Conservation (phyloP, 768 basidiomycete genomes). For the Termitomyces sp. region DNA sequence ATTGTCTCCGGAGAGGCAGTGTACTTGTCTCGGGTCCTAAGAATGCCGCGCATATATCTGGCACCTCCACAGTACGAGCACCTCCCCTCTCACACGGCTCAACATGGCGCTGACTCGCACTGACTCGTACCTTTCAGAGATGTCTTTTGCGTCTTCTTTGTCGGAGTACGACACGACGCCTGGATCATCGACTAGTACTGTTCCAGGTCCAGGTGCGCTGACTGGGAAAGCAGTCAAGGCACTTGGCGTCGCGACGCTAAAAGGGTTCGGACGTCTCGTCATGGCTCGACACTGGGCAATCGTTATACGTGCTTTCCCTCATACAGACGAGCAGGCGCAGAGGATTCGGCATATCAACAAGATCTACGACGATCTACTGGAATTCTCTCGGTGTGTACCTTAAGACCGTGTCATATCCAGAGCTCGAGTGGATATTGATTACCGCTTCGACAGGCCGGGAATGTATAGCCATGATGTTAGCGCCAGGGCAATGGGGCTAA, state of each 20-base stretch:
- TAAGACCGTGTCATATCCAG: background rate
- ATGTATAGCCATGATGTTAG: constrained; percentile 16
- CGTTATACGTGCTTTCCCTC: constrained; percentile 21
- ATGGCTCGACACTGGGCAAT: constrained; percentile 22
- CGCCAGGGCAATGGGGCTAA: constrained; percentile 9
- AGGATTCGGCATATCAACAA: constrained; percentile 15
- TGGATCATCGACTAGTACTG: constrained; percentile 23
- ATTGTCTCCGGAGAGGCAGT: background rate
- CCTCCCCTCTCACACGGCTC: background rate
- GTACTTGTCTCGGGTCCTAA: background rate
- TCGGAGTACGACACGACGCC: constrained; percentile 13
- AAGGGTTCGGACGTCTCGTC: constrained; percentile 39
- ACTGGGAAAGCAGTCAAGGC: constrained; percentile 48
- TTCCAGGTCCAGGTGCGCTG: constrained; percentile 35
- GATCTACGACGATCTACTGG: constrained; percentile 21
- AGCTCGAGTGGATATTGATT: background rate
- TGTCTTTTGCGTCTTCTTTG: constrained; percentile 7
- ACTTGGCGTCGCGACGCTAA: constrained; percentile 50
- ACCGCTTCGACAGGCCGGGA: constrained; percentile 7
- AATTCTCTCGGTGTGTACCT: constrained; percentile 22
- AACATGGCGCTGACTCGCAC: constrained; percentile 4
- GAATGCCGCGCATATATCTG: background rate
- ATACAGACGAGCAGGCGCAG: constrained; percentile 20
- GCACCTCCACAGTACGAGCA: background rate
- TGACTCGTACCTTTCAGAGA: constrained; percentile 1